phyloP scores from a whole-genome alignment of 768 basidiomycete genomes.

The Panaeolus papilionaceus region DNA sequence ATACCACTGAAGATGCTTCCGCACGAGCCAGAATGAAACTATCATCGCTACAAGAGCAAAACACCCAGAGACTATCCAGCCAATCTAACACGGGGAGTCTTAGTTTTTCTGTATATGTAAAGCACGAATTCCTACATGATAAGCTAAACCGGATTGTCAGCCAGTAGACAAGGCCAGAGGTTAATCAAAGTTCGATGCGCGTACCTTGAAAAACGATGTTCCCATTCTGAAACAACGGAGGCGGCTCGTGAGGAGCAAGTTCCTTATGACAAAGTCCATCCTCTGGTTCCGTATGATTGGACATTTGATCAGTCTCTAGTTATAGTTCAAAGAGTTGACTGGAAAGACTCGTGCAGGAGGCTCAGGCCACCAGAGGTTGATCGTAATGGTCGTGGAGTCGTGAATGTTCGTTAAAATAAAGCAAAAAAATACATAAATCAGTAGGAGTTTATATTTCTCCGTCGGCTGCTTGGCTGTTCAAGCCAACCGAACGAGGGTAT shows the following conservation, averaged over 20 bases:
- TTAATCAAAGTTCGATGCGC: slow-evolving; percentile 21
- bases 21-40: slow-evolving; percentile 76
- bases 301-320: slow-evolving; percentile 20
- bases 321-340: not conserved
- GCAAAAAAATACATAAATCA: not conserved
- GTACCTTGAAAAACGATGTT: slow-evolving; percentile 65
- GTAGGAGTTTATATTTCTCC: not conserved
- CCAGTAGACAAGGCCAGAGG: not conserved
- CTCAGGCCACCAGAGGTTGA: not conserved
- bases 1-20: slow-evolving; percentile 75
- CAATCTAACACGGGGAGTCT: slow-evolving; percentile 49
- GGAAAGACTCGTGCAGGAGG: no score
- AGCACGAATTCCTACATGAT: slow-evolving; percentile 51
- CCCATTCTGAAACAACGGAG: slow-evolving; percentile 68
- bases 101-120: not conserved
- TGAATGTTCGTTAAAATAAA: not conserved
- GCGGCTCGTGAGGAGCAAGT: slow-evolving; percentile 47
- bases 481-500: not conserved
- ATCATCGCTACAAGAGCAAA: slow-evolving; percentile 62
- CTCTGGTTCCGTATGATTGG: slow-evolving; percentile 25
- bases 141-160: slow-evolving; percentile 41
- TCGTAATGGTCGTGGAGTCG: not conserved
- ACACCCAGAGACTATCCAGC: slow-evolving; percentile 70
- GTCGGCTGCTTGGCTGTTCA: not conserved
- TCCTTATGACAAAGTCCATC: slow-evolving; percentile 42